Evolutionary conservation across 805 yeast species (phyloP), one percentile per base, ranked within the genome.

Genomic region (Saccharomyces jurei): DNA sequence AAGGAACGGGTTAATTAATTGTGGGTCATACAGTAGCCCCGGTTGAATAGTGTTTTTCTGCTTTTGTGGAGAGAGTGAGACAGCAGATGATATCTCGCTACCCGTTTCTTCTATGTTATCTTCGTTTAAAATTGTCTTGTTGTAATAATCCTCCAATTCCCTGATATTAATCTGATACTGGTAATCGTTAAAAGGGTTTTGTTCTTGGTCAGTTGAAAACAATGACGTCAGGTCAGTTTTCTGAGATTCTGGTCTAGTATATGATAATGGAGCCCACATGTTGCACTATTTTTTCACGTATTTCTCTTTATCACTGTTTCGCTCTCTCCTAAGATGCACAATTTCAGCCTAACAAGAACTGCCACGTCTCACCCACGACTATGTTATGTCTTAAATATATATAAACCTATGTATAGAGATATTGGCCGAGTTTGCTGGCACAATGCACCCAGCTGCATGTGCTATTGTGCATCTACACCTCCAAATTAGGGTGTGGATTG

Each of bases 121-220:
- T 25, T 63, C 66, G 46, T 57, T 57, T 50, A 63, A 50, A 52
- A 63, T 49, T 6, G 63, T 63, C 52, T 59, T 59, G 48, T 61
- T 49, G 32, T 63, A 63, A 55, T 63, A 63, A 51, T 58, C 64
- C 49, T 63, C 66, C 10, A 63, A 58, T 51, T 63, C 66, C 30
- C 54, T 55, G 47, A 63, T 58, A 11, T 36, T 36, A 25, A 36
- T 36, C 44, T 36, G 44, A 11, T 36, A 36, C 25, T 36, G 44
- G 25, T 36, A 36, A 11, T 36, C 44, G 21, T 36, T 36, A 8
- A 36, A 36, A 17, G 44, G 44, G 25, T 36, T 36, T 21, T 36
- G 44, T 22, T 36, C 44, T 17, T 17, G 44, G 8, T 36, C 44
- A 11, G 44, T 17, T 3, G 44, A 36, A 17, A 36, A 36, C 44